Conservation (phyloP, 371 early-diverging fungal species). For the Mortierella sp. region DNA sequence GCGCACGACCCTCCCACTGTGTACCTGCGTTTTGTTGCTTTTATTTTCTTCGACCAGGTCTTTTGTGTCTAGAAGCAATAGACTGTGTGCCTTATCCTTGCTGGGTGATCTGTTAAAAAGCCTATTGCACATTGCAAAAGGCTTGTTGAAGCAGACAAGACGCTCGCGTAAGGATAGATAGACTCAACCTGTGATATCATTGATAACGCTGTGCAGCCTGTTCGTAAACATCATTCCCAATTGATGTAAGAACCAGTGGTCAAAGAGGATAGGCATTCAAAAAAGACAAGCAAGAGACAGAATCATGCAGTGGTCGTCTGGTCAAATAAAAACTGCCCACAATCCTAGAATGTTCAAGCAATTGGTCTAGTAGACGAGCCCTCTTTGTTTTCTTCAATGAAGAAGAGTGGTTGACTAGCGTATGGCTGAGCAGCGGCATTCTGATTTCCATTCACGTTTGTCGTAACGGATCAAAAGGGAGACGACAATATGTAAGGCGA, state of each 20-base stretch:
- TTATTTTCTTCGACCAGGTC: background rate
- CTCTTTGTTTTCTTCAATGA: background rate
- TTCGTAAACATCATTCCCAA: background rate
- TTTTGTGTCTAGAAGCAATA: background rate
- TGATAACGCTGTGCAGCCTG: background rate
- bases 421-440: background rate
- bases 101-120: background rate
- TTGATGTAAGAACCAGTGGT: background rate
- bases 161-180: background rate
- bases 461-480: too few species aligned
- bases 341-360: background rate
- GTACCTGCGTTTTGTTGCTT: background rate
- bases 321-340: background rate
- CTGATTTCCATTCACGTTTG: constrained; percentile 6
- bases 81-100: background rate
- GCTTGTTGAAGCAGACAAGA: background rate
- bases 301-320: constrained; percentile 3
- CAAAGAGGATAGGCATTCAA: background rate
- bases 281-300: background rate
- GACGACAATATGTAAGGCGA: too few species aligned
- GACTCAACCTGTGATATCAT: too few species aligned
- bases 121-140: background rate
- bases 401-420: background rate
- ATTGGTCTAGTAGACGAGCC: too few species aligned
- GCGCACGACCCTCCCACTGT: constrained; percentile 2